Evolutionary conservation across 257 asterid genomes (phyloP).

Genomic region (Lantana camara): DNA sequence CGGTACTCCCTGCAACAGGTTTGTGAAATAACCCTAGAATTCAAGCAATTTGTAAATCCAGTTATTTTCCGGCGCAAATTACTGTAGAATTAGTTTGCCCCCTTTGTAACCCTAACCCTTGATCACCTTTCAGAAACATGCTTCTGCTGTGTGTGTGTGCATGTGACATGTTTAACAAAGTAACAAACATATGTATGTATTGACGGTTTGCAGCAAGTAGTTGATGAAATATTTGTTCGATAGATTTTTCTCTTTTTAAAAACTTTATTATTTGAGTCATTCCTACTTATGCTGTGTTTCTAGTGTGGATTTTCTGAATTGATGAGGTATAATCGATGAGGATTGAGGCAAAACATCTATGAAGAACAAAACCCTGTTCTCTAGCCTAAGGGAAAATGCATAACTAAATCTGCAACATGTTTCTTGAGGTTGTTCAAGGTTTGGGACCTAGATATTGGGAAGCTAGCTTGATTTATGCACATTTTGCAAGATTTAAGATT

Average conservation of each 20-base stretch:
- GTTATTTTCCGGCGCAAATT: no score
- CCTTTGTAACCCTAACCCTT: conserved; percentile 12
- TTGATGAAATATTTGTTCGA: no score
- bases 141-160: not conserved
- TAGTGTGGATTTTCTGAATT: not conserved
- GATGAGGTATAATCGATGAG: not conserved
- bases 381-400: no score
- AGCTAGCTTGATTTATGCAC: not conserved
- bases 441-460: not conserved
- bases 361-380: not conserved
- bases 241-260: not conserved
- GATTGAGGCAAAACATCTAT: not conserved
- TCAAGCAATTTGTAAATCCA: not conserved
- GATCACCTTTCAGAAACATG: not conserved
- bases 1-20: conserved; percentile 77
- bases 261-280: not conserved
- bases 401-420: no score
- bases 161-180: no score
- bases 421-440: not conserved
- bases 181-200: not conserved
- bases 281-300: not conserved
- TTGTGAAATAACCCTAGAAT: not conserved
- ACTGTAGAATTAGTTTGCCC: not conserved
- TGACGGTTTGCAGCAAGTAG: not conserved
- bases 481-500: not conserved